These are phyloP conservation scores for Colletotrichum lindemuthianum DNA, from an alignment of 2,329 filamentous ascomycete genomes.

Conservation along the genomic window DNA sequence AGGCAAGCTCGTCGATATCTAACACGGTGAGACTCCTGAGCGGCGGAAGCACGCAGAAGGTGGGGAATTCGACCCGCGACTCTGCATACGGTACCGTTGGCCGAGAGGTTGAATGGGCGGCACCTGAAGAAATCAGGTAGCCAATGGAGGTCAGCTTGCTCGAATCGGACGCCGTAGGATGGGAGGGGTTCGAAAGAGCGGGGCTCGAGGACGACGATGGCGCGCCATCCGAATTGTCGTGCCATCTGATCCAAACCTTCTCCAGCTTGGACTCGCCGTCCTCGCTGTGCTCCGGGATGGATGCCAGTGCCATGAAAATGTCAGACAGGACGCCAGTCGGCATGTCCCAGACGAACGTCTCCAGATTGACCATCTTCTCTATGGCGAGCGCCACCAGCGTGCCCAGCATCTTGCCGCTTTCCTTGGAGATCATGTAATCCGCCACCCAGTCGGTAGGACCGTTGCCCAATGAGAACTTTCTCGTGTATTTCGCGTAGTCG, in stretches of 20 bases:
- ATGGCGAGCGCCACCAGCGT: constrained; percentile 82
- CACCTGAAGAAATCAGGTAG: constrained; percentile 46
- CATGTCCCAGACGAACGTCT: constrained; percentile 90
- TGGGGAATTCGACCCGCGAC: constrained; percentile 78
- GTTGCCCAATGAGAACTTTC: constrained; percentile 87
- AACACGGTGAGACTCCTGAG: constrained; percentile 80
- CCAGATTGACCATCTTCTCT: constrained; percentile 83
- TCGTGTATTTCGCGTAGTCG: constrained; percentile 80
- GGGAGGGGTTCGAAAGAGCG: constrained; percentile 30
- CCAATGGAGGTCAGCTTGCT: constrained; percentile 55
- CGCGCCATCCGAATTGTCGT: constrained; percentile 72
- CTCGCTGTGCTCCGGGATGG: constrained; percentile 69
- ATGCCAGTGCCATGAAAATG: constrained; percentile 82
- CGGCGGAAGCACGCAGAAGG: constrained; percentile 80
- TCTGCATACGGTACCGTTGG: constrained; percentile 60
- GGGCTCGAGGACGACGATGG: constrained; percentile 45
- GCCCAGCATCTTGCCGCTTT: constrained; percentile 89
- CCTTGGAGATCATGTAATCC: constrained; percentile 84
- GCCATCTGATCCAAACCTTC: constrained; percentile 83
- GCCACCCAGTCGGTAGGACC: constrained; percentile 81
- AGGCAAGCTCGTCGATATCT: constrained; percentile 84
- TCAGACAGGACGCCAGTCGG: constrained; percentile 84
- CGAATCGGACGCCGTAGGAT: constrained; percentile 44
- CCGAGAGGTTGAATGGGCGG: constrained; percentile 43
- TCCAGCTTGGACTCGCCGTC: constrained; percentile 73